Evolutionary conservation across 2,329 filamentous ascomycete species (phyloP), one percentile per base, ranked within the genome.

Genomic region (Cytospora piceicola): DNA sequence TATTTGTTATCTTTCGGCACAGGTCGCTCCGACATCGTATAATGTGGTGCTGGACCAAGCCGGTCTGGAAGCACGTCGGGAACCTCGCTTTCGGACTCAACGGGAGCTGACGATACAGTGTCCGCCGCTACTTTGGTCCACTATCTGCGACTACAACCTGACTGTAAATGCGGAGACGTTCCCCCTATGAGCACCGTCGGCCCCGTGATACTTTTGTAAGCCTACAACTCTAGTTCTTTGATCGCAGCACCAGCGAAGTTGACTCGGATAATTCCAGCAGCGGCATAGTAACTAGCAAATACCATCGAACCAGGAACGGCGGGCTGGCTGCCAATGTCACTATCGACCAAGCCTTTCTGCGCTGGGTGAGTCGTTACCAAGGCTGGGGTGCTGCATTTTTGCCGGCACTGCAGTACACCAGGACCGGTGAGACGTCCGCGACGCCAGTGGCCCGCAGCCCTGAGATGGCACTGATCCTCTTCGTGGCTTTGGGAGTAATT

Each of bases 361-460:
- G 12, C 24, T 34, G 51, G 20, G 34, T n/a, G 39, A 3, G 6
- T 27, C 51, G 4, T 22, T 29, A 7, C 24, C n/a, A 61, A 14
- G 42, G n/a, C 53, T n/a, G 55, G 34, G 30, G 34, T 22, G n/a
- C n/a, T 29, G 39, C 20, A 4, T 24, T 24, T 11, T 24, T 34
- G 27, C 11, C 11, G 5, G 5, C 32, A 17, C 39, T 49, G 42
- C 53, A 58, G 51, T 49, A 60, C 17, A 66, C 60, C 12, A 46
- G 52, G 57, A 58, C 17, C 30, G 42, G 11, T 24, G 55, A 52
- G 30, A 4, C 27, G 12, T 53, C 34, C 15, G 24, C n/a, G 17
- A 66, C 17, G 29, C 58, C 24, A 12, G 52, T 51, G 11, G 51
- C 52, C 17, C 59, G 20, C 24, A 66, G 57, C n/a, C 56, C 52